These are phyloP conservation scores for Trametes sp. DNA, from an alignment of 1,284 basidiomycete species.

Conservation along the genomic window DNA sequence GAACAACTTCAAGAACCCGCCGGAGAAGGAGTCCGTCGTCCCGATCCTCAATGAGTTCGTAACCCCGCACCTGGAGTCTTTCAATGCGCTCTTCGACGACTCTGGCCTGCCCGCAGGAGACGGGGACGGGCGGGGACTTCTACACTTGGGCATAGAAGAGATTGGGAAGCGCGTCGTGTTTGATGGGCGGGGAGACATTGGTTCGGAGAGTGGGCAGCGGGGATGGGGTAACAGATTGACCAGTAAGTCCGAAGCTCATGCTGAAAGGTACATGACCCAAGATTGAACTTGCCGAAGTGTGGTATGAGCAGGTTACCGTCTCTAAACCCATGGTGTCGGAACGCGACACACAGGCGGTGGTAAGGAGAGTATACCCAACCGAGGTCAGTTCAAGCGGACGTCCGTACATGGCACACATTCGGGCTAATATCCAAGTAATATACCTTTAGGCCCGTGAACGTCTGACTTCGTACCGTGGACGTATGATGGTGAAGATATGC, in stretches of 20 bases:
- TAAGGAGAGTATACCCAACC: slow-evolving; percentile 86
- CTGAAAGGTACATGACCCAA: slow-evolving; percentile 7
- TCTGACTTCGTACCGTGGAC: slow-evolving; percentile 89
- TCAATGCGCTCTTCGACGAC: slow-evolving; percentile 95
- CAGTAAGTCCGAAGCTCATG: slow-evolving; percentile 59
- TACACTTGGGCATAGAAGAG: slow-evolving; percentile 84
- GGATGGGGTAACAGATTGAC: slow-evolving; percentile 85
- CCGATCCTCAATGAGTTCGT: slow-evolving; percentile 94
- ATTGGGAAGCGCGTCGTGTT: slow-evolving; percentile 93
- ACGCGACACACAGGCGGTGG: slow-evolving; percentile 77
- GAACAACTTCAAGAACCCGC: slow-evolving; percentile 82
- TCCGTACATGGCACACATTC: too few relatives aligned
- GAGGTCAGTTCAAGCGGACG: slow-evolving; percentile 66
- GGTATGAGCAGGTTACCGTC: slow-evolving; percentile 89
- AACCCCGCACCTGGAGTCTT: slow-evolving; percentile 93
- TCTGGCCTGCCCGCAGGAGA: slow-evolving; percentile 76
- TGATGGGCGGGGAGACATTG: slow-evolving; percentile 73
- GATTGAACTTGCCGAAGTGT: slow-evolving; percentile 62
- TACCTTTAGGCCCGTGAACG: slow-evolving; percentile 84
- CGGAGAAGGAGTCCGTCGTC: slow-evolving; percentile 73
- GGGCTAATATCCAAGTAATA: too few relatives aligned
- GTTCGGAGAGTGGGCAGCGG: slow-evolving; percentile 58
- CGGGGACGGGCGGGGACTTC: slow-evolving; percentile 80
- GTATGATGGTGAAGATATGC: slow-evolving; percentile 89
- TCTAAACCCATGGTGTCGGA: slow-evolving; percentile 90